phyloP scores from a whole-genome alignment of 75 land plant genomes.

The Chamaecyparis obtusa region DNA sequence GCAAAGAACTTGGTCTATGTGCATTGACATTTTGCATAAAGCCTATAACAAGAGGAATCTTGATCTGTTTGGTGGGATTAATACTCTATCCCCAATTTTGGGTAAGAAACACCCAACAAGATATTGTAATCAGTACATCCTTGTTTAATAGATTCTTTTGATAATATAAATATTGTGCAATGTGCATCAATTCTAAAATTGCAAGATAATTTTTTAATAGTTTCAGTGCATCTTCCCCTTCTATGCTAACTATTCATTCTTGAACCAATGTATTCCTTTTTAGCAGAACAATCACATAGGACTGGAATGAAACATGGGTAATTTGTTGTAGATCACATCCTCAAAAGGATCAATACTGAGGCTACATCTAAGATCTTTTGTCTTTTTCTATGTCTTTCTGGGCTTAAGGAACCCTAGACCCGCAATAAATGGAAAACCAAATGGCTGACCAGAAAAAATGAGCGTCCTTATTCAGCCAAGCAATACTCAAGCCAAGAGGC shows the following conservation, averaged over 20 bases:
- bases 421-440: no score
- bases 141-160: background rate
- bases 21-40: no score
- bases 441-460: no score
- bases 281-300: background rate
- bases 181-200: background rate
- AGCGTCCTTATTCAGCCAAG: no score
- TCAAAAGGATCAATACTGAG: background rate
- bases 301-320: background rate
- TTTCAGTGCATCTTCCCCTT: background rate
- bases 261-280: background rate
- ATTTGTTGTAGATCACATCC: background rate
- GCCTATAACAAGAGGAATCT: no score
- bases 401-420: no score
- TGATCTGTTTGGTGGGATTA: no score
- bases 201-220: background rate
- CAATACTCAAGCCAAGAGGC: no score
- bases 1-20: no score
- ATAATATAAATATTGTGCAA: background rate
- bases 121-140: background rate
- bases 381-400: no score
- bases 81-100: no score
- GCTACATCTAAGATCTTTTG: background rate
- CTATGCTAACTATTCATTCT: background rate
- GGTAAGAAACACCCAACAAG: background rate